Conservation (phyloP, 2,329 filamentous ascomycete genomes). For the Drechslerella stenobrocha region DNA sequence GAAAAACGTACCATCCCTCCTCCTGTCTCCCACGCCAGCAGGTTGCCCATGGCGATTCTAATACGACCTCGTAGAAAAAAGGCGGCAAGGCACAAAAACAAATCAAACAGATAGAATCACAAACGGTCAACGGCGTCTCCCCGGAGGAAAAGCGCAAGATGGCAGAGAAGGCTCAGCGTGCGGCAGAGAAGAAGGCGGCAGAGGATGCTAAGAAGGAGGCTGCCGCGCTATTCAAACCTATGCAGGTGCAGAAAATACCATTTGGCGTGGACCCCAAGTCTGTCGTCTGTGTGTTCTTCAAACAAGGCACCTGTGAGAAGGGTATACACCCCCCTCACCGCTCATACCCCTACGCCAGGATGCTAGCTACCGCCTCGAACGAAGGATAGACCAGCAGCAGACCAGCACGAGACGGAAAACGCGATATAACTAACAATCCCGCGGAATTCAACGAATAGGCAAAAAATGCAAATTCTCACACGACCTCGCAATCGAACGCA, state of each 20-base stretch:
- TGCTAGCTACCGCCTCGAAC: not conserved
- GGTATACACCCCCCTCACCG: slow-evolving; percentile 55
- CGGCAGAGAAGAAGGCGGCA: slow-evolving; percentile 87
- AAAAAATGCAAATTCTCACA: slow-evolving; percentile 98
- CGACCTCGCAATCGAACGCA: slow-evolving; percentile 84
- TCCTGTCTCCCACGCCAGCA: not conserved
- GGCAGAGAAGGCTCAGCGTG: slow-evolving; percentile 69
- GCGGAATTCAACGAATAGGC: slow-evolving; percentile 54
- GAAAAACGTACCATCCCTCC: slow-evolving; percentile 71
- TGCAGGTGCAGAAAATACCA: slow-evolving; percentile 95
- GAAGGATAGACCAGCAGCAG: not conserved
- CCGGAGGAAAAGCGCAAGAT: slow-evolving; percentile 82
- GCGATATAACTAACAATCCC: not conserved
- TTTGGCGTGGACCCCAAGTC: slow-evolving; percentile 99
- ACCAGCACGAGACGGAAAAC: too few species aligned
- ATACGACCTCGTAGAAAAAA: slow-evolving; percentile 68
- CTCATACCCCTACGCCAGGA: not conserved
- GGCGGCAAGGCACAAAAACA: slow-evolving; percentile 85
- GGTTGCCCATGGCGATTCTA: slow-evolving; percentile 7
- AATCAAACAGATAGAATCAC: slow-evolving; percentile 79
- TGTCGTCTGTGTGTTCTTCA: slow-evolving; percentile 92
- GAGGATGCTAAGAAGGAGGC: slow-evolving; percentile 81
- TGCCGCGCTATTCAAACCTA: slow-evolving; percentile 81
- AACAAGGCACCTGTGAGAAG: slow-evolving; percentile 97
- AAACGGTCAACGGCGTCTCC: slow-evolving; percentile 73